Evolutionary conservation across 2,329 filamentous ascomycete species (phyloP), one percentile per base, ranked within the genome.

Genomic region (Penicillium sp.): DNA sequence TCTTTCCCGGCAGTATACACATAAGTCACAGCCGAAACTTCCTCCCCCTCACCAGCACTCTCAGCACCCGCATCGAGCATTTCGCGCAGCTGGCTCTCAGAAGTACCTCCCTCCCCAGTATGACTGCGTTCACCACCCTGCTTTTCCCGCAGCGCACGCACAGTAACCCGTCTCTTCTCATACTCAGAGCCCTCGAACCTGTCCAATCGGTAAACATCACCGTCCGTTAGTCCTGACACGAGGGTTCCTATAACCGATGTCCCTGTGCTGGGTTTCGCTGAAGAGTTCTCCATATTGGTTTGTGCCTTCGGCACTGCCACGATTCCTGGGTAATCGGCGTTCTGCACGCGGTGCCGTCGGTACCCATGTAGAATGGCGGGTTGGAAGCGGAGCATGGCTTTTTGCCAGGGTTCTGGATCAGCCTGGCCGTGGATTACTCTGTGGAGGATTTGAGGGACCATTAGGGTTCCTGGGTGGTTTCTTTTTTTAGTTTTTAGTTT

Each of bases 381-480:
- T 0, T 76, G 76, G 65, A 88, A 79, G 54, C 80, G 80, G 32
- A 91, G 72, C 41, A 79, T 69, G 12, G 67, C 66, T 51, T 70
- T 72, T 63, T 77, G 76, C 55, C 72, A 76, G 66, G 67, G 75
- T 62, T 67, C 77, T 32, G 62, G 79, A 62, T 54, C 76, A 15
- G 72, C 67, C 8, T 71, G 70, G 57, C 82, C 80, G 70, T 90
- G 87, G 68, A 87, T 87, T 38, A 95, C 89, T 31, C 85, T 85
- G 71, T 86, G 85, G 59, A 97, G 88, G 61, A 97, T 83, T 62
- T 85, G 81, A 0, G 85, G 82, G n/a, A 84, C 86, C 89, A 96
- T 96, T 64, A 84, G 69, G 24, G 80, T 83, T 57, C 77, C 72
- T 76, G 44, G 29, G 34, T 6, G 6, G 10, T 17, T 31, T 19